phyloP scores from a whole-genome alignment of 768 basidiomycete genomes.

The Termitomyces sp. region DNA sequence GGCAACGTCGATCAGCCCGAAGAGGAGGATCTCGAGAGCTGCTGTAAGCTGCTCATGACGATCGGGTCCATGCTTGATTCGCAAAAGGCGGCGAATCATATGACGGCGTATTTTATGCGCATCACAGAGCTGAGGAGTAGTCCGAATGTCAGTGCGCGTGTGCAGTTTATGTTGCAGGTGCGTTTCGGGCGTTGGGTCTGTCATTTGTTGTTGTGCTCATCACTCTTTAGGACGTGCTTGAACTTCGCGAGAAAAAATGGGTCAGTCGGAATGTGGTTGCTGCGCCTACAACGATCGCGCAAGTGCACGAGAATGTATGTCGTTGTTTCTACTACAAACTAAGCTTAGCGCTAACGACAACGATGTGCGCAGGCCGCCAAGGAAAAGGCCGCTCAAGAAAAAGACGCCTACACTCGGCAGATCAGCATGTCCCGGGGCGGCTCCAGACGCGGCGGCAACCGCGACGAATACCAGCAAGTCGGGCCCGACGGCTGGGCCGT shows the following conservation, averaged over 20 bases:
- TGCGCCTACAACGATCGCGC: conserved; percentile 83
- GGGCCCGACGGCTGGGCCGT: conserved; percentile 89
- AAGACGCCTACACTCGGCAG: conserved; percentile 51
- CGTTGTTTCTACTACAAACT: background rate
- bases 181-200: conserved; percentile 18
- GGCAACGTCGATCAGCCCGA: conserved; percentile 93
- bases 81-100: conserved; percentile 72
- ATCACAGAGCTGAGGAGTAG: conserved; percentile 82
- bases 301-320: conserved; percentile 81
- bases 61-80: conserved; percentile 83
- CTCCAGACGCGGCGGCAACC: conserved; percentile 79
- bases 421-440: conserved; percentile 86
- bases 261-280: conserved; percentile 60
- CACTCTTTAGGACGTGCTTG: conserved; percentile 72
- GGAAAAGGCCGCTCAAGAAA: conserved; percentile 66
- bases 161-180: conserved; percentile 95
- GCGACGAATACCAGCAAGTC: conserved; percentile 48
- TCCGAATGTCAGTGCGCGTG: conserved; percentile 71
- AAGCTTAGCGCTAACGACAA: too few species aligned
- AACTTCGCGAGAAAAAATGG: conserved; percentile 85
- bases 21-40: conserved; percentile 95
- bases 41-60: conserved; percentile 89
- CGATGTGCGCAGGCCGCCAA: conserved; percentile 56
- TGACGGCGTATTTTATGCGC: conserved; percentile 90
- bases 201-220: conserved; percentile 7